Evolutionary conservation across 2,329 filamentous ascomycete genomes (phyloP), one percentile per base, ranked within the genome.

Genomic region (Drechslerella stenobrocha): DNA sequence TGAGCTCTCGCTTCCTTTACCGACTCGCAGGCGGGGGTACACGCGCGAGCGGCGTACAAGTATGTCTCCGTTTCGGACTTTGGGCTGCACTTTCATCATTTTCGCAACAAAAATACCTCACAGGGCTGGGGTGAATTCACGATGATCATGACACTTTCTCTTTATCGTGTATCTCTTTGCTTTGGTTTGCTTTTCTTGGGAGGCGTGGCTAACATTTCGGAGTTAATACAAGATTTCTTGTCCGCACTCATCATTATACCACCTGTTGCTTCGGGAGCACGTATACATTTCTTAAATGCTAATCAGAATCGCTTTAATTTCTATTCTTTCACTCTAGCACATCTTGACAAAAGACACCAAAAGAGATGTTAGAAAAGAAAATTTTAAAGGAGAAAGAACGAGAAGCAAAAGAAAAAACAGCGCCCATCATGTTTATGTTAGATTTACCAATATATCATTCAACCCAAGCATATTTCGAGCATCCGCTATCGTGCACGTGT

Each of bases 141-240:
- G 61, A 66, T 48, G 47, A 66, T 59, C 61, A 66, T 66, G 61
- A 66, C 53, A 52, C 46, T 66, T 58, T 20, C 35, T 53, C 48
- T 45, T 52, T 37, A 46, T 65, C 42, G 30, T 58, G 35, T 57
- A 32, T 53, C 37, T 13, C 34, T 50, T 18, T 53, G 9, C 28
- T 13, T 40, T 42, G 20, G 13, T n/a, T 18, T 15, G 18, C 8
- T 37, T 53, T 53, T 47, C 24, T 45, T 66, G 53, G 61, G 52
- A 57, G 61, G 61, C 53, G 61, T 53, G 61, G 45, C 11, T 11
- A 30, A 30, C 28, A 11, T 66, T 66, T 34, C 52, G 61, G 61
- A 66, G 61, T 66, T 66, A 52, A 40, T 52, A 66, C 53, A 66
- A 66, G 61, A 66, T 66, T 66, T 66, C 61, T 42, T 18, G 37